Percentiles rank a stretch among this genome's conserved stretches.
These are phyloP conservation scores for Trypanosoma caninum DNA, from an alignment of 208 protist genomes.

Conservation along the genomic window DNA sequence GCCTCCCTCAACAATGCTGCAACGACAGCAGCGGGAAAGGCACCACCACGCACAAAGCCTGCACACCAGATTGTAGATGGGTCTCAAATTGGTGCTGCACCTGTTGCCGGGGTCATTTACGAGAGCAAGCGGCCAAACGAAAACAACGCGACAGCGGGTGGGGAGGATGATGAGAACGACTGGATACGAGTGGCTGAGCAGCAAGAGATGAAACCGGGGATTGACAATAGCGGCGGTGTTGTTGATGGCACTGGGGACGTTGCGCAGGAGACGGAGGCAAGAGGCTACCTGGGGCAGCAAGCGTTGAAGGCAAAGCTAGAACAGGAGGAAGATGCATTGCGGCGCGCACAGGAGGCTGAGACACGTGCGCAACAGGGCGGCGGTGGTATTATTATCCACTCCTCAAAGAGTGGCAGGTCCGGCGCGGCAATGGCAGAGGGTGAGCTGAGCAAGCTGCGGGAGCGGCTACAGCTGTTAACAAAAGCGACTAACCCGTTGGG, in stretches of 20 bases:
- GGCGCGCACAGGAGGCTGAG: constrained; percentile 4
- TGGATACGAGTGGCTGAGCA: constrained; percentile 83
- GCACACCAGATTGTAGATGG: constrained; percentile 71
- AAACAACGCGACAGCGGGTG: constrained; percentile 18
- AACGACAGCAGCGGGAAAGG: constrained; percentile 46
- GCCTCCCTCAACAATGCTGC: constrained; percentile 9
- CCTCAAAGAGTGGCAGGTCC: constrained; percentile 24
- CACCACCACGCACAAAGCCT: constrained; percentile 67
- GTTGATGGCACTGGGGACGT: constrained; percentile 27
- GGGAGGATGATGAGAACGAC: constrained; percentile 44
- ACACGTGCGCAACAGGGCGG: constrained; percentile 5
- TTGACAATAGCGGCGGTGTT: constrained; percentile 21
- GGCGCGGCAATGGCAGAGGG: constrained; percentile 51
- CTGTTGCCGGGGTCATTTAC: constrained; percentile 54
- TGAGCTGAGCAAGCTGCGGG: constrained; percentile 76
- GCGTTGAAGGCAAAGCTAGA: constrained; percentile 79
- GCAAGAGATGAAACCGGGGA: constrained; percentile 43
- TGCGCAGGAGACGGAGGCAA: constrained; percentile 54
- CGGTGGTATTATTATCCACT: constrained; percentile 76
- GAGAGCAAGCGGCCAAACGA: constrained; percentile 48
- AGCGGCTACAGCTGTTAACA: constrained; percentile 86
- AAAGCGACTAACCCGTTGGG: constrained; percentile 89
- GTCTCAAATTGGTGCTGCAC: constrained; percentile 27
- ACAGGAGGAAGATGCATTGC: constrained; percentile 53
- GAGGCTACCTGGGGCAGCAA: constrained; percentile 78